Percentiles rank a stretch among this genome's conserved stretches.
Conservation (phyloP, 2,329 filamentous ascomycete species). For the Colletotrichum chrysophilum region DNA sequence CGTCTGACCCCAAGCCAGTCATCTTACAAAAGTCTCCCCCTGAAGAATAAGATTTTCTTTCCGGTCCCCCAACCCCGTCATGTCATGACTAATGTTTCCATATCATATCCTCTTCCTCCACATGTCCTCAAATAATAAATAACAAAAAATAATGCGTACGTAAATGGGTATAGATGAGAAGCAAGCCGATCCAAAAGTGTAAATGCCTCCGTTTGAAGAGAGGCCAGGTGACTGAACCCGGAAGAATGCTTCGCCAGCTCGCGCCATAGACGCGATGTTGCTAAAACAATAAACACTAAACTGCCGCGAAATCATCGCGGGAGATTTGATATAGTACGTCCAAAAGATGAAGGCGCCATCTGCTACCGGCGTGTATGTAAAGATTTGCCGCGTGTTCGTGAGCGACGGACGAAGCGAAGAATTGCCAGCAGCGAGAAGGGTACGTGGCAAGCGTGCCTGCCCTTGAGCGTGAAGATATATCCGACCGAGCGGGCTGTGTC, state of each 20-base stretch:
- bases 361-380: conserved; percentile 12
- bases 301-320: not conserved
- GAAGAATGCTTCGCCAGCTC: conserved; percentile 19
- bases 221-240: not conserved
- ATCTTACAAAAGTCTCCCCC: not conserved
- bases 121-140: not conserved
- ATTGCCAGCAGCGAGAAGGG: conserved; percentile 15
- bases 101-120: conserved; percentile 9
- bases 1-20: not conserved
- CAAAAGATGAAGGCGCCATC: conserved; percentile 8
- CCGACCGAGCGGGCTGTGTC: conserved; percentile 23
- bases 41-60: conserved; percentile 15
- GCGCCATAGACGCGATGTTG: not conserved
- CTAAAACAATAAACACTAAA: conserved; percentile 25
- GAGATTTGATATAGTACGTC: conserved; percentile 1
- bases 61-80: not conserved
- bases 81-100: conserved; percentile 17
- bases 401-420: conserved; percentile 18
- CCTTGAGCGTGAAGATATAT: not conserved
- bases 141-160: conserved; percentile 17
- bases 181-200: conserved; percentile 16
- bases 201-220: not conserved
- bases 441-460: conserved; percentile 12
- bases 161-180: conserved; percentile 26
- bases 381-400: conserved; percentile 12